A percentile compares a stretch with the other conserved stretches of the same genome.
phyloP scores from a whole-genome alignment of 2,329 filamentous ascomycete genomes.

The Nectriaceae sp. region DNA sequence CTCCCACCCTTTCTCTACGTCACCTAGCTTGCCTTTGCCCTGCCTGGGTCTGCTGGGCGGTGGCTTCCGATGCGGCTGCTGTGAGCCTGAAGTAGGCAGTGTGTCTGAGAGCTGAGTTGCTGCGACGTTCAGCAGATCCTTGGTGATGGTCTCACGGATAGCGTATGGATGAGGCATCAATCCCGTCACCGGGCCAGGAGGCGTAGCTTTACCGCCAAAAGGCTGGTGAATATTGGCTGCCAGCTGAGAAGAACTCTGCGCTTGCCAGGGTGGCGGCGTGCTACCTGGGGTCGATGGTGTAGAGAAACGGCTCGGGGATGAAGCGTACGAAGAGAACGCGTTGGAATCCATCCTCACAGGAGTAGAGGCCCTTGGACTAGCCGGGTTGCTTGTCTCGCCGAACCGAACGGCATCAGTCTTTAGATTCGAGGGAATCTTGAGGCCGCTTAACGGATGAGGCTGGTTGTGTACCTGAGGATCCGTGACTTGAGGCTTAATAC shows the following conservation, averaged over 20 bases:
- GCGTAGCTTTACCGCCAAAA: not conserved
- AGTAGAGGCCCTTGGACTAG: not conserved
- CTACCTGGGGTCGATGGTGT: not conserved
- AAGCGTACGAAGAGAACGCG: conserved; percentile 13
- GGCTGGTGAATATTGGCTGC: conserved; percentile 11
- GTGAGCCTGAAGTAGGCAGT: conserved; percentile 4
- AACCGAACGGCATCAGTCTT: not conserved
- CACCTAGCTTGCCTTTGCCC: conserved; percentile 11
- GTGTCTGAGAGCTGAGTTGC: not conserved
- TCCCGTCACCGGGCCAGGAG: conserved; percentile 8
- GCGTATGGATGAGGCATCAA: conserved; percentile 24
- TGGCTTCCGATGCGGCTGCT: conserved; percentile 9
- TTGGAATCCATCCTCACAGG: not conserved
- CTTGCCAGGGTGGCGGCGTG: conserved; percentile 11
- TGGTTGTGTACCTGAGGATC: conserved; percentile 9
- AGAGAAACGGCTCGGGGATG: conserved; percentile 9
- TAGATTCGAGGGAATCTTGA: not conserved
- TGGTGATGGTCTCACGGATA: conserved; percentile 17
- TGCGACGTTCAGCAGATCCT: conserved; percentile 10
- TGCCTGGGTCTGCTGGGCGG: not conserved
- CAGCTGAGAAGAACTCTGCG: conserved; percentile 2
- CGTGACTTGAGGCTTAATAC: conserved; percentile 15
- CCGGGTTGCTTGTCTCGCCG: not conserved
- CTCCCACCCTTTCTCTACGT: conserved; percentile 8
- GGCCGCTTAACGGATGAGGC: conserved; percentile 6